These are phyloP conservation scores for Penicillium sp. DNA, from an alignment of 2,329 filamentous ascomycete genomes.

Conservation along the genomic window DNA sequence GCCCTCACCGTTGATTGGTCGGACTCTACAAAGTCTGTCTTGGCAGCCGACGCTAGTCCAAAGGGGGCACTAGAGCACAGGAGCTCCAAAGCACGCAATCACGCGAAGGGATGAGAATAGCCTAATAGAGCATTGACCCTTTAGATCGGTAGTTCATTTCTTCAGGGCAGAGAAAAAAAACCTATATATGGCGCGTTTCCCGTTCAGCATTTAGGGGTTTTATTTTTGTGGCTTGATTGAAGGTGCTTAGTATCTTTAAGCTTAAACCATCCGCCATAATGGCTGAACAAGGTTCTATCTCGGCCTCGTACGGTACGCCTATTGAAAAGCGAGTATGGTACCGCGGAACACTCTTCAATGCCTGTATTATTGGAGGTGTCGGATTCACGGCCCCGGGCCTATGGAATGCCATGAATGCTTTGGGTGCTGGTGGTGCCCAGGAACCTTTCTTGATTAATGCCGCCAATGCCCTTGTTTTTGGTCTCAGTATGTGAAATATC, in stretches of 20 bases:
- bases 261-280: constrained; percentile 6
- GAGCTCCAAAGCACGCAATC: constrained; percentile 7
- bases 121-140: not conserved
- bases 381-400: constrained; percentile 49
- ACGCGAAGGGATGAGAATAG: not conserved
- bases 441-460: constrained; percentile 53
- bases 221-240: not conserved
- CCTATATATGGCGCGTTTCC: not conserved
- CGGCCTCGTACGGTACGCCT: constrained; percentile 8
- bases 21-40: not conserved
- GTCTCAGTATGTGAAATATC: constrained; percentile 19
- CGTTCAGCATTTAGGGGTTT: not conserved
- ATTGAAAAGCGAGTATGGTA: constrained; percentile 43
- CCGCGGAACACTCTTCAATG: constrained; percentile 54
- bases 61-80: not conserved
- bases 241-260: not conserved
- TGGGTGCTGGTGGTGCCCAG: constrained; percentile 54
- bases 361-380: constrained; percentile 53
- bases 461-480: constrained; percentile 53
- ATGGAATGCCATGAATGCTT: constrained; percentile 57
- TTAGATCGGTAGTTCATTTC: not conserved
- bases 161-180: not conserved
- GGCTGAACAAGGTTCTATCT: constrained; percentile 14
- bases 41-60: not conserved
- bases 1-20: not conserved